phyloP scores from a whole-genome alignment of 495 filamentous ascomycete species.

The Usnea hakonensis region DNA sequence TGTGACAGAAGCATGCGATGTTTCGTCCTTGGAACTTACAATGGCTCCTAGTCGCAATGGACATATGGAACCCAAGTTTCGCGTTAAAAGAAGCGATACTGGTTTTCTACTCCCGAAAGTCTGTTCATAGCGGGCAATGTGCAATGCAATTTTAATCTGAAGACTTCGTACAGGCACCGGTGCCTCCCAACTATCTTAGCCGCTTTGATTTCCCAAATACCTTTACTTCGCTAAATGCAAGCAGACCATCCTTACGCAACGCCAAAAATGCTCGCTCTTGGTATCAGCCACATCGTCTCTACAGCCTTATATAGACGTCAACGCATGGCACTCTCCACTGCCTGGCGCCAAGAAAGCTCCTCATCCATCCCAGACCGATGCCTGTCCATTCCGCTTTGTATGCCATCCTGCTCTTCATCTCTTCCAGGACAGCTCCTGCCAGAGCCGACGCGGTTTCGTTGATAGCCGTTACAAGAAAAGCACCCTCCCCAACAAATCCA shows the following conservation, averaged over 20 bases:
- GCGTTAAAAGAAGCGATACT: not conserved
- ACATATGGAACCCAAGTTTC: not conserved
- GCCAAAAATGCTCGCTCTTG: conserved; percentile 1
- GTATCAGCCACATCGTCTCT: not conserved
- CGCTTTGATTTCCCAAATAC: not conserved
- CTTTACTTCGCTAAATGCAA: conserved; percentile 9
- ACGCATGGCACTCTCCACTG: conserved; percentile 82
- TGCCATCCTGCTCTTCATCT: conserved; percentile 42
- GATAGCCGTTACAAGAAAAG: conserved; percentile 50
- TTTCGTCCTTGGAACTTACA: not conserved
- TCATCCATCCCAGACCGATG: conserved; percentile 72
- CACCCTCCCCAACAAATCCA: conserved; percentile 34
- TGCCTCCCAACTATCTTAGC: not conserved
- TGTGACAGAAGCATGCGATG: not conserved
- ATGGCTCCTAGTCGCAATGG: not conserved
- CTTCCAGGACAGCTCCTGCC: conserved; percentile 57
- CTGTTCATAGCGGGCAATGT: not conserved
- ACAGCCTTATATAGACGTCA: conserved; percentile 70
- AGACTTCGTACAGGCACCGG: not conserved
- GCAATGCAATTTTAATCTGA: not conserved
- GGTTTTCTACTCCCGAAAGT: too few species aligned
- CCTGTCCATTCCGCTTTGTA: conserved; percentile 67
- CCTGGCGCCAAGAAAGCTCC: conserved; percentile 62
- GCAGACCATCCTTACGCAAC: not conserved
- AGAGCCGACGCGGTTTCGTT: conserved; percentile 63